These are phyloP conservation scores for Rhodosporidiobolus sp. DNA, from an alignment of 768 basidiomycete genomes.

Conservation along the genomic window DNA sequence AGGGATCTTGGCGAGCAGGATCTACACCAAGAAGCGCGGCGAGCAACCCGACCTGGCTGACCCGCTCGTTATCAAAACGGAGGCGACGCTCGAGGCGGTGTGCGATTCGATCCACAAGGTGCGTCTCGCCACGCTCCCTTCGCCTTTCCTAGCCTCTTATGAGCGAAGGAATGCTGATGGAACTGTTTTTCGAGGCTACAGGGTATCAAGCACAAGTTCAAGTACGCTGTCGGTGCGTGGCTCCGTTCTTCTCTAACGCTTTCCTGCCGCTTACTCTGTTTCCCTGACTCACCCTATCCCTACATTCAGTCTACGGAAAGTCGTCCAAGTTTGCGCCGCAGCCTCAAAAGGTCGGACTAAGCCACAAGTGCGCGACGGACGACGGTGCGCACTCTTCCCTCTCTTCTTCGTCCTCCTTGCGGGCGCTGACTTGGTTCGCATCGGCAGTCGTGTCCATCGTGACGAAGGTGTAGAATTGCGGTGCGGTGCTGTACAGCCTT, in stretches of 20 bases:
- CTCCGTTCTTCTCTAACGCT: too few relatives aligned
- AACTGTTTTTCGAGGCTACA: slow-evolving; percentile 43
- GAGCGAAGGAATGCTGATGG: not conserved
- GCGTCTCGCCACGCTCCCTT: not conserved
- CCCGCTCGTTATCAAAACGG: slow-evolving; percentile 77
- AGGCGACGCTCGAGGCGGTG: slow-evolving; percentile 75
- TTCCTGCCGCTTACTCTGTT: not conserved
- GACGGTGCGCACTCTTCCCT: slow-evolving; percentile 27
- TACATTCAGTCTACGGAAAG: slow-evolving; percentile 64
- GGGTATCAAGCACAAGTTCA: slow-evolving; percentile 83
- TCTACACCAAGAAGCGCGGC: slow-evolving; percentile 98
- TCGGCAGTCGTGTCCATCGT: slow-evolving; percentile 27
- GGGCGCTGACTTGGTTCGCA: not conserved
- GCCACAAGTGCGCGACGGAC: slow-evolving; percentile 38
- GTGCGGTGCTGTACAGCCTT: too few relatives aligned
- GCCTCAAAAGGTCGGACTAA: slow-evolving; percentile 45
- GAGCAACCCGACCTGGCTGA: slow-evolving; percentile 85
- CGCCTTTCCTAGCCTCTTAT: not conserved
- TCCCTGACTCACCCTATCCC: not conserved
- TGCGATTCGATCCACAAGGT: slow-evolving; percentile 9
- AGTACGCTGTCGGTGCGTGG: slow-evolving; percentile 43
- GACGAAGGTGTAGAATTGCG: slow-evolving; percentile 23
- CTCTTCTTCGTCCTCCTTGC: not conserved
- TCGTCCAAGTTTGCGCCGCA: slow-evolving; percentile 43
- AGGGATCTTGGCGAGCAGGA: slow-evolving; percentile 57